Evolutionary conservation across 805 yeast species (phyloP).

Genomic region (Blastobotrys mokoenaii): DNA sequence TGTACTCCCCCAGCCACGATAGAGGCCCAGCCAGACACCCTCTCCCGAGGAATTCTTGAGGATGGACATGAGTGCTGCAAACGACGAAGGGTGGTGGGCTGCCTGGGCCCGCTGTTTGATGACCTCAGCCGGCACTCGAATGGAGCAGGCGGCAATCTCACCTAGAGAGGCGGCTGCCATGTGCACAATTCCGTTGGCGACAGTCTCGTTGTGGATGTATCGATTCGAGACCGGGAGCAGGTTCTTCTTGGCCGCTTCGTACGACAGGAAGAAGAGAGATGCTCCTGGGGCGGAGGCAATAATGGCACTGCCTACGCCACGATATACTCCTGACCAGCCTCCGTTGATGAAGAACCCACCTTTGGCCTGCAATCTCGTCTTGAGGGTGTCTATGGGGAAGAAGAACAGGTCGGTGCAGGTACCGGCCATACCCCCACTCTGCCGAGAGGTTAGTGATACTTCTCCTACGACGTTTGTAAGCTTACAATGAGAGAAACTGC

Average conservation of each 20-base stretch:
- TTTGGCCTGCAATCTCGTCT: conserved; percentile 89
- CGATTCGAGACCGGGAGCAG: conserved; percentile 31
- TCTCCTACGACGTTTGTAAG: neutral
- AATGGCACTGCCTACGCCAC: conserved; percentile 88
- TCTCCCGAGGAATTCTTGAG: conserved; percentile 63
- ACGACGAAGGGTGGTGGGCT: conserved; percentile 46
- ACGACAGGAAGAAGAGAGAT: conserved; percentile 69
- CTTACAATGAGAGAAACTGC: conserved; percentile 12
- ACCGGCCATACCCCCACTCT: conserved; percentile 86
- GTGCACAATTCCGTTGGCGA: conserved; percentile 46
- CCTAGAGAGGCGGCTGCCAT: conserved; percentile 87
- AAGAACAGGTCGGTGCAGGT: conserved; percentile 90
- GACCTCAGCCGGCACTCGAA: conserved; percentile 95
- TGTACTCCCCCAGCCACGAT: conserved; percentile 90
- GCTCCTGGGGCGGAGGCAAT: conserved; percentile 92
- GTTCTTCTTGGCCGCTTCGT: conserved; percentile 59
- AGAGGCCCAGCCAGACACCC: conserved; percentile 68
- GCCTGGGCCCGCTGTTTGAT: conserved; percentile 93
- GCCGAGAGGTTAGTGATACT: neutral
- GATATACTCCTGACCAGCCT: conserved; percentile 84
- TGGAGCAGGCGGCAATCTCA: conserved; percentile 86
- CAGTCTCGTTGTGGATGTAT: conserved; percentile 21
- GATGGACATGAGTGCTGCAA: conserved; percentile 56
- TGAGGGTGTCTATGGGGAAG: conserved; percentile 92
- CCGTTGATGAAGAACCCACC: conserved; percentile 93